Percentiles rank a stretch among this genome's conserved stretches.
Conservation (phyloP, 2,329 filamentous ascomycete genomes). For the Dothideomycetes sp. region DNA sequence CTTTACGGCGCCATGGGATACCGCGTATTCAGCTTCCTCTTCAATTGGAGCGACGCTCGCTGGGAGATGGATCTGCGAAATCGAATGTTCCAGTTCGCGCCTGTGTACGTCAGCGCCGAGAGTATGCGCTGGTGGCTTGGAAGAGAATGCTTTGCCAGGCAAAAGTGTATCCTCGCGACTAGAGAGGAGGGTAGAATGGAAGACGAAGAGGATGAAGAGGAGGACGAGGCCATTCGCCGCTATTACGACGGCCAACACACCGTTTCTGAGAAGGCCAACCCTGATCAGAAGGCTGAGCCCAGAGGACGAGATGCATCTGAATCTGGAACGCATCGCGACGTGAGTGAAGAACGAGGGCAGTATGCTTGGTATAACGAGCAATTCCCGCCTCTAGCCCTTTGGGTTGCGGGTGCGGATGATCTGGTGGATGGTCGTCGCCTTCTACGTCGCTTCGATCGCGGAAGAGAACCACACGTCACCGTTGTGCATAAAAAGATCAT, state of each 20-base stretch:
- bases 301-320: too few relatives aligned
- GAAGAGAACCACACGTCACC: conserved; percentile 69
- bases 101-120: conserved; percentile 82
- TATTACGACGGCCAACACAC: conserved; percentile 20
- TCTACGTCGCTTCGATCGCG: conserved; percentile 62
- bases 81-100: conserved; percentile 85
- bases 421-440: conserved; percentile 75
- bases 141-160: conserved; percentile 70
- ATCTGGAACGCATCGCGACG: conserved; percentile 22
- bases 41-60: conserved; percentile 73
- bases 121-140: conserved; percentile 96
- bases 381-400: conserved; percentile 76
- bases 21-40: conserved; percentile 79
- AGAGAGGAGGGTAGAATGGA: conserved; percentile 59
- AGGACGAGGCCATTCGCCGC: conserved; percentile 31
- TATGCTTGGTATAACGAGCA: conserved; percentile 73
- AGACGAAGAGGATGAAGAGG: conserved; percentile 40
- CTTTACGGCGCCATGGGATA: conserved; percentile 80
- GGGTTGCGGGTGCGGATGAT: conserved; percentile 75
- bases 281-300: neutral
- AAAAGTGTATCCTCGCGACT: conserved; percentile 80
- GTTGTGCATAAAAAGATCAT: conserved; percentile 77
- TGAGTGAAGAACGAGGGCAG: conserved; percentile 28
- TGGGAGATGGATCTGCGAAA: conserved; percentile 75
- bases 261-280: conserved; percentile 7